Percentiles rank a stretch among this genome's conserved stretches.
phyloP scores from a whole-genome alignment of 2,329 filamentous ascomycete species.

The Fusarium robinianum region DNA sequence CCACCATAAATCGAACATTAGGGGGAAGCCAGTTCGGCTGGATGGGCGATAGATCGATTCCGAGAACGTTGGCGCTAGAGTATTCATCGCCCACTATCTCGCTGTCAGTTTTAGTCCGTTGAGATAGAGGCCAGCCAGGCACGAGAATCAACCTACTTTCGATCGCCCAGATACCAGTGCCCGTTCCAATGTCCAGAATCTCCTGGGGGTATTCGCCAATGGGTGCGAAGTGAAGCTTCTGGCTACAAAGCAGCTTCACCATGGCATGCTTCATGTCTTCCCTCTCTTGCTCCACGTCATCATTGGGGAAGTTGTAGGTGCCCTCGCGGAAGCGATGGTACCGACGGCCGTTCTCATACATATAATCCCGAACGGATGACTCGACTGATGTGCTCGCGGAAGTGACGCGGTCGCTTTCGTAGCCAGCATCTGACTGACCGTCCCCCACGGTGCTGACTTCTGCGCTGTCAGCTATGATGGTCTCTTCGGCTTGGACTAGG shows the following conservation, averaged over 20 bases:
- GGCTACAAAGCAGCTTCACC: slow-evolving; percentile 53
- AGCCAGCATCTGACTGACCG: slow-evolving; percentile 42
- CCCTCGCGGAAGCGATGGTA: slow-evolving; percentile 62
- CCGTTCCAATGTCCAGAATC: slow-evolving; percentile 62
- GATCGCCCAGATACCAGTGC: slow-evolving; percentile 64
- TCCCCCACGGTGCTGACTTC: slow-evolving; percentile 31
- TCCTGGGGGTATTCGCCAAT: slow-evolving; percentile 52
- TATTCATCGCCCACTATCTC: slow-evolving; percentile 52
- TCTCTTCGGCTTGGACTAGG: slow-evolving; percentile 43
- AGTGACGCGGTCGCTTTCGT: slow-evolving; percentile 44
- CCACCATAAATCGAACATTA: slow-evolving; percentile 60
- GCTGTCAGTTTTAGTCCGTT: slow-evolving; percentile 13
- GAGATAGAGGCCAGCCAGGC: too few species aligned
- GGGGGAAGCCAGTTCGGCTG: slow-evolving; percentile 58
- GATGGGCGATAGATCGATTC: slow-evolving; percentile 54
- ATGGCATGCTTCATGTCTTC: slow-evolving; percentile 62
- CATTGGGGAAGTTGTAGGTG: slow-evolving; percentile 62
- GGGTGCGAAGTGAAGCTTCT: slow-evolving; percentile 57
- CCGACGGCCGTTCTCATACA: slow-evolving; percentile 61
- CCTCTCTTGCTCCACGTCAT: slow-evolving; percentile 62
- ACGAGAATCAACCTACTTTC: slow-evolving; percentile 46
- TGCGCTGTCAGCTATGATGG: slow-evolving; percentile 43
- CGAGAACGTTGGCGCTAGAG: slow-evolving; percentile 49
- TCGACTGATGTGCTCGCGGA: slow-evolving; percentile 46
- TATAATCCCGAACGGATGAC: slow-evolving; percentile 54